Conservation (phyloP, 2,329 filamentous ascomycete species). For the Arthrobotrys megalospora region DNA sequence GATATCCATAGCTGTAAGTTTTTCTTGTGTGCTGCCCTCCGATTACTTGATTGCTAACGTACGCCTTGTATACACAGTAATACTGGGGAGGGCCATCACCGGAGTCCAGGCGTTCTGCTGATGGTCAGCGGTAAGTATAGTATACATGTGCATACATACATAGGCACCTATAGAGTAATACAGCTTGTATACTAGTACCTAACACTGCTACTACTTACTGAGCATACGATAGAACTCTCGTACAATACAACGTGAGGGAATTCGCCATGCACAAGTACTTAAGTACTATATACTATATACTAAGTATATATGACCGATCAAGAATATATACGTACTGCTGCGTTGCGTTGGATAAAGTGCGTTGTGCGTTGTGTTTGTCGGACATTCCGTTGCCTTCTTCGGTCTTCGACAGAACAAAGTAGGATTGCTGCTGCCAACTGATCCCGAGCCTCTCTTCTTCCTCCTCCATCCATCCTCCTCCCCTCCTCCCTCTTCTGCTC, state of each 20-base stretch:
- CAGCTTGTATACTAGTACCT: too few relatives aligned
- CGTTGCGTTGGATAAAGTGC: conserved; percentile 30
- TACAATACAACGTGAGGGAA: too few relatives aligned
- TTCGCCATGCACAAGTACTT: too few relatives aligned
- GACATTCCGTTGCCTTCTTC: conserved; percentile 41
- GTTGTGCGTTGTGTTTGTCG: conserved; percentile 53
- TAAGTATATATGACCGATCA: too few relatives aligned
- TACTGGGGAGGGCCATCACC: conserved; percentile 78
- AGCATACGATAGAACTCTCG: too few relatives aligned
- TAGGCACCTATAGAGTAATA: too few relatives aligned
- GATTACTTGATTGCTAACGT: background rate
- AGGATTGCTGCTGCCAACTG: conserved; percentile 42
- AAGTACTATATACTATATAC: background rate
- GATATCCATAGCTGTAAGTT: conserved; percentile 88
- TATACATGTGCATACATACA: too few relatives aligned
- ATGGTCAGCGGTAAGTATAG: too few relatives aligned
- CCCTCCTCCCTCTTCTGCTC: conserved; percentile 62
- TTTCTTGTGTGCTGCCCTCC: conserved; percentile 12
- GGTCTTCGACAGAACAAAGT: conserved; percentile 43
- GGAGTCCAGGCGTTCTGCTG: conserved; percentile 81
- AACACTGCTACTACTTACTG: too few relatives aligned
- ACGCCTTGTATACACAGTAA: conserved; percentile 67
- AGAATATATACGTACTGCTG: too few relatives aligned
- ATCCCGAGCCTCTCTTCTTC: conserved; percentile 30
- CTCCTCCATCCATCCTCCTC: conserved; percentile 58